Evolutionary conservation across 1,284 basidiomycete species (phyloP).

Genomic region (Volvariella surrecta): DNA sequence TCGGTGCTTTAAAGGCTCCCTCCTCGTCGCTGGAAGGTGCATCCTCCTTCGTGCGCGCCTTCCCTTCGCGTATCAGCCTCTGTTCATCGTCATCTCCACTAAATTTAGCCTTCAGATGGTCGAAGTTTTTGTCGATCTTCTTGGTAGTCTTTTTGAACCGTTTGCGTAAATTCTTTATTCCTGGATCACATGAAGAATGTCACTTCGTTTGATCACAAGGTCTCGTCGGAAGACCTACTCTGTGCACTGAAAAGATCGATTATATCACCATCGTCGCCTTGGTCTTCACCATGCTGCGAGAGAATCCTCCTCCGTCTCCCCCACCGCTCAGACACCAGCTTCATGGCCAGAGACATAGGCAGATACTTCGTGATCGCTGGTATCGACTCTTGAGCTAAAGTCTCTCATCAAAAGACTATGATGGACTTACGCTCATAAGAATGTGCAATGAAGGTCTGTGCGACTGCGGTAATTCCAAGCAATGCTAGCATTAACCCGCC

Average conservation of each 20-base stretch:
- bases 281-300: constrained; percentile 13
- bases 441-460: constrained; percentile 30
- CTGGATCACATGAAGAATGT: constrained; percentile 9
- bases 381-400: no score
- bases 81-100: constrained; percentile 10
- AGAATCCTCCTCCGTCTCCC: constrained; percentile 19
- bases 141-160: constrained; percentile 22
- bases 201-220: not conserved
- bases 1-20: not conserved
- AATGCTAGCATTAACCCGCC: constrained; percentile 58
- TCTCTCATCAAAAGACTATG: no score
- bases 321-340: constrained; percentile 34
- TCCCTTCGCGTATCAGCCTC: not conserved
- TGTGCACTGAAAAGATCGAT: constrained; percentile 35
- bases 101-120: constrained; percentile 16
- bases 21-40: constrained; percentile 2
- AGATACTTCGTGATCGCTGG: constrained; percentile 41
- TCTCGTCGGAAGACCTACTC: not conserved
- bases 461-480: constrained; percentile 43
- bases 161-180: constrained; percentile 20
- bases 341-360: constrained; percentile 57
- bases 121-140: constrained; percentile 15
- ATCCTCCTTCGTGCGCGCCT: not conserved
- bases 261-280: constrained; percentile 20
- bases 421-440: constrained; percentile 28